Conservation (phyloP, 805 yeast species). For the Ogataea kodamae region DNA sequence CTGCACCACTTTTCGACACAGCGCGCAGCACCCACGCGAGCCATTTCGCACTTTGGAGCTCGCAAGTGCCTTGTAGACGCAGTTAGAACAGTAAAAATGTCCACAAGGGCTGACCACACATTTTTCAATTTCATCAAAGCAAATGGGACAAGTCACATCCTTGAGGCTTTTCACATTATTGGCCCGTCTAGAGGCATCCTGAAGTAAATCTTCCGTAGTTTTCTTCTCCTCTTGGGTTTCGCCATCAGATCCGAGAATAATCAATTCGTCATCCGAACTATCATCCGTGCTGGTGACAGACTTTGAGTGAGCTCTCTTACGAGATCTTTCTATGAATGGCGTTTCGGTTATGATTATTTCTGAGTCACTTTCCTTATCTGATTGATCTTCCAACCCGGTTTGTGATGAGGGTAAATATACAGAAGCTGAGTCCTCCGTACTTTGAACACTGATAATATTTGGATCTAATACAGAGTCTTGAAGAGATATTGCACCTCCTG, state of each 20-base stretch:
- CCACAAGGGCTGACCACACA: constrained; percentile 56
- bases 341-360: constrained; percentile 7
- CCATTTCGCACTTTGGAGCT: constrained; percentile 36
- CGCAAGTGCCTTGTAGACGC: constrained; percentile 48
- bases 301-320: constrained; percentile 3
- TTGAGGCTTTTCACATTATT: constrained; percentile 29
- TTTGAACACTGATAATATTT: constrained; percentile 6
- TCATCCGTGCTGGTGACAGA: constrained; percentile 26
- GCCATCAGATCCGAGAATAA: constrained; percentile 33
- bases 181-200: constrained; percentile 21
- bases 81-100: constrained; percentile 52
- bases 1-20: constrained; percentile 31
- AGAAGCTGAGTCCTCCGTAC: constrained; percentile 5
- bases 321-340: constrained; percentile 4
- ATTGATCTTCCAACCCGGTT: constrained; percentile 5
- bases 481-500: constrained; percentile 14
- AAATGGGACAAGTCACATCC: constrained; percentile 48
- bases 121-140: constrained; percentile 49
- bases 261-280: constrained; percentile 27
- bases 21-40: constrained; percentile 31
- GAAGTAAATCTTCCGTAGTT: constrained; percentile 34
- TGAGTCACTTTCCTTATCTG: constrained; percentile 6
- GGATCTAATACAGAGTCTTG: neutral
- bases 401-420: constrained; percentile 8
- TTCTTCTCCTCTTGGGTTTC: constrained; percentile 31